Evolutionary conservation across 805 yeast genomes (phyloP).

Genomic region (Priceomyces medius): DNA sequence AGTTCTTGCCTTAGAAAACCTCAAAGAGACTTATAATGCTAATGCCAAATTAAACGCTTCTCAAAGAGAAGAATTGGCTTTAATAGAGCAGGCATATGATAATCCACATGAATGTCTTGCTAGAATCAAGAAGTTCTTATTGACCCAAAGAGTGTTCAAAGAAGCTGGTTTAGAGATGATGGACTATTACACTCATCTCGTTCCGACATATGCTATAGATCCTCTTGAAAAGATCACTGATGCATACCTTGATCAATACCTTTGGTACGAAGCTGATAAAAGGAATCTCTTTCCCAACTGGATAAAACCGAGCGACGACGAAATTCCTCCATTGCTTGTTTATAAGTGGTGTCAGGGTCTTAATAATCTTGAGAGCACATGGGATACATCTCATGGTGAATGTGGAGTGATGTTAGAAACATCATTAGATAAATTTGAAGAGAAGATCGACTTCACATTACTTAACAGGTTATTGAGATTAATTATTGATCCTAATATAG

Average conservation of each 20-base stretch:
- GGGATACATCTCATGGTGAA: slow-evolving; percentile 77
- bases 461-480: slow-evolving; percentile 77
- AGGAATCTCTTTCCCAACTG: slow-evolving; percentile 88
- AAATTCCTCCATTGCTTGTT: slow-evolving; percentile 86
- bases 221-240: slow-evolving; percentile 95
- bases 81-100: slow-evolving; percentile 95
- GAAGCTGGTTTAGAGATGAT: slow-evolving; percentile 85
- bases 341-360: slow-evolving; percentile 95
- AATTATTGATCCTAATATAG: slow-evolving; percentile 84
- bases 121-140: slow-evolving; percentile 74
- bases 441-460: slow-evolving; percentile 84
- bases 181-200: slow-evolving; percentile 81
- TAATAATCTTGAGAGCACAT: slow-evolving; percentile 71
- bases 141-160: slow-evolving; percentile 89
- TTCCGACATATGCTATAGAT: slow-evolving; percentile 85
- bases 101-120: slow-evolving; percentile 92
- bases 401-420: slow-evolving; percentile 85
- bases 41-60: slow-evolving; percentile 76
- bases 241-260: slow-evolving; percentile 90
- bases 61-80: slow-evolving; percentile 88
- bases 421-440: slow-evolving; percentile 64
- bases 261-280: slow-evolving; percentile 94
- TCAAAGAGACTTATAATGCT: slow-evolving; percentile 71
- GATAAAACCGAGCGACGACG: slow-evolving; percentile 94
- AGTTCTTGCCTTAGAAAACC: slow-evolving; percentile 82